Conservation (phyloP, 768 basidiomycete genomes). For the Calocybe gangraenosa region DNA sequence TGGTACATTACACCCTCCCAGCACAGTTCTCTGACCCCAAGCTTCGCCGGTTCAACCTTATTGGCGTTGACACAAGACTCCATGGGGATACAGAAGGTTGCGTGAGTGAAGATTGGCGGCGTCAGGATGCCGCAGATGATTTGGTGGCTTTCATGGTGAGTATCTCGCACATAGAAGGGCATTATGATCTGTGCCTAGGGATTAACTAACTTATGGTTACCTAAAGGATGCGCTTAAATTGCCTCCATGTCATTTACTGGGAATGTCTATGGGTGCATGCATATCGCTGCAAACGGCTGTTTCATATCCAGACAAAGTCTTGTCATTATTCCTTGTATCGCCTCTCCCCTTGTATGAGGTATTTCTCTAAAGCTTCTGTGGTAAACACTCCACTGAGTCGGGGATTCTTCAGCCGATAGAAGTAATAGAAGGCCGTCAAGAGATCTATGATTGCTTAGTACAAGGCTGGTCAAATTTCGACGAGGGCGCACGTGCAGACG, state of each 20-base stretch:
- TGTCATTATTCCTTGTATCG: constrained; percentile 32
- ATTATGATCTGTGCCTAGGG: neutral
- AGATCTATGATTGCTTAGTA: constrained; percentile 20
- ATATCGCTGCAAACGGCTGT: constrained; percentile 29
- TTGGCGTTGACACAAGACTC: constrained; percentile 28
- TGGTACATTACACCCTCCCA: constrained; percentile 12
- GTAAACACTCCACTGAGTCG: neutral
- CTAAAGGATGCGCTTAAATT: constrained; percentile 30
- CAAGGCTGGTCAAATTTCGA: constrained; percentile 7
- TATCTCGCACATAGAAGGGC: neutral
- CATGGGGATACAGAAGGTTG: constrained; percentile 28
- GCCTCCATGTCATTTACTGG: constrained; percentile 34
- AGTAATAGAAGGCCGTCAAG: constrained; percentile 29
- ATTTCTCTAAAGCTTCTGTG: neutral
- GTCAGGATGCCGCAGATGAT: constrained; percentile 29
- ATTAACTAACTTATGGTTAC: neutral
- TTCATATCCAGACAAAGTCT: constrained; percentile 27
- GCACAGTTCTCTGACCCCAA: constrained; percentile 28
- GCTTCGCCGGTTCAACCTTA: constrained; percentile 33
- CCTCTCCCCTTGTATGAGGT: constrained; percentile 32
- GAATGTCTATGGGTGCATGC: constrained; percentile 32
- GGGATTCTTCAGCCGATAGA: constrained; percentile 22
- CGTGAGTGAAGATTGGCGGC: constrained; percentile 22
- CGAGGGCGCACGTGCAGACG: constrained; percentile 3
- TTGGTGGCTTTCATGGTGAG: constrained; percentile 32